Percentiles rank a stretch among this genome's conserved stretches.
Conservation (phyloP, 352 stramenopile genomes). For the Globisporangium cederbergense region DNA sequence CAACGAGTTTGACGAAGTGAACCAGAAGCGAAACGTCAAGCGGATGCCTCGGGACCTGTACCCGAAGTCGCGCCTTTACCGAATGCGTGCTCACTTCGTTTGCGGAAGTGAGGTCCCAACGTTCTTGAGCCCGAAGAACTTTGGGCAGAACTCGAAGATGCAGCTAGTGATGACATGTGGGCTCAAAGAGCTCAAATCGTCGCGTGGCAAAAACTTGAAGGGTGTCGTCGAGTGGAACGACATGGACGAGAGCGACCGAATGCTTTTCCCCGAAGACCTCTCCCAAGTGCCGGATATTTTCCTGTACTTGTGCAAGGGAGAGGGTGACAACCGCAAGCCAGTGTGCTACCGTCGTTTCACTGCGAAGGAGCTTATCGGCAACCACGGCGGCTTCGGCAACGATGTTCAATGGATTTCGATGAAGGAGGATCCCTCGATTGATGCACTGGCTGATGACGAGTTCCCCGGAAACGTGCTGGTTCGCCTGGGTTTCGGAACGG, state of each 20-base stretch:
- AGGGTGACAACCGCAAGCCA: constrained; percentile 51
- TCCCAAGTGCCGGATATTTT: constrained; percentile 87
- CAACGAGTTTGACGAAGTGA: constrained; percentile 71
- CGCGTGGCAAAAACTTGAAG: constrained; percentile 64
- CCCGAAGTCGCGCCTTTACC: constrained; percentile 57
- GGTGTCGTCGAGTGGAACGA: constrained; percentile 84
- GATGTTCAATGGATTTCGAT: constrained; percentile 73
- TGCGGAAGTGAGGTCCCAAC: constrained; percentile 72
- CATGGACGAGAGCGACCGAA: constrained; percentile 72
- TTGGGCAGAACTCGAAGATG: constrained; percentile 78
- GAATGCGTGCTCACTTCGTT: constrained; percentile 71
- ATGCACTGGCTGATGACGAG: constrained; percentile 68
- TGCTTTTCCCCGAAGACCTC: constrained; percentile 65
- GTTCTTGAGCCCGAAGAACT: constrained; percentile 64
- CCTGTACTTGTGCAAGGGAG: constrained; percentile 77
- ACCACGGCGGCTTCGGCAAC: constrained; percentile 45
- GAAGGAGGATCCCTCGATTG: constrained; percentile 77
- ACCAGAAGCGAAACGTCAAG: constrained; percentile 84
- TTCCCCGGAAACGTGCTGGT: constrained; percentile 86
- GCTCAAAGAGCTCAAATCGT: constrained; percentile 57
- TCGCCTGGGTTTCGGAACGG: constrained; percentile 68
- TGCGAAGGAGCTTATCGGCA: constrained; percentile 68
- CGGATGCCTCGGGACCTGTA: constrained; percentile 58
- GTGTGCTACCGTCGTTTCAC: constrained; percentile 82
- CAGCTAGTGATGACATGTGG: constrained; percentile 66